A percentile compares a stretch with the other conserved stretches of the same genome.
Conservation (phyloP, 2,329 filamentous ascomycete genomes). For the Paraphaeosphaeria minitans region DNA sequence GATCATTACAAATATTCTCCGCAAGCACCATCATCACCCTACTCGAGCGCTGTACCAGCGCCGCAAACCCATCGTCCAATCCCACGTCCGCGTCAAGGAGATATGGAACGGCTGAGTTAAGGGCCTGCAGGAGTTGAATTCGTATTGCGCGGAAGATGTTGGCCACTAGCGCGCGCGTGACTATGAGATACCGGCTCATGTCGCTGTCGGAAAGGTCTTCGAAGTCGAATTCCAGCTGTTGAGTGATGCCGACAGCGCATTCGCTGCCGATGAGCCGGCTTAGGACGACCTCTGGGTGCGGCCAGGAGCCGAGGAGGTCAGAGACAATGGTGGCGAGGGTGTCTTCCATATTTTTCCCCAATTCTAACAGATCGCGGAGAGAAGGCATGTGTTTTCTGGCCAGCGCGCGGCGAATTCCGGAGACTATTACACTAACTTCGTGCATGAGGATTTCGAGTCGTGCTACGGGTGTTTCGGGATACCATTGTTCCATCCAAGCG, state of each 20-base stretch:
- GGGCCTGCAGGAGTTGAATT: background rate
- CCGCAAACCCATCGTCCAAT: background rate
- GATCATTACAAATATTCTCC: background rate
- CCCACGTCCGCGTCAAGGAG: background rate
- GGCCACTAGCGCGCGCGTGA: background rate
- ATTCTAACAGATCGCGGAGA: background rate
- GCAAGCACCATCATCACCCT: background rate
- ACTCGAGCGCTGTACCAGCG: background rate
- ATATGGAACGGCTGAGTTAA: background rate
- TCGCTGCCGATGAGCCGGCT: background rate
- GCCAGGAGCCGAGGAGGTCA: background rate
- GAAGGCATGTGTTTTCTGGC: background rate
- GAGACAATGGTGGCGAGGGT: background rate
- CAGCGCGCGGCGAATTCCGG: background rate
- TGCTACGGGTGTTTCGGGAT: background rate
- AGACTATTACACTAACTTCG: background rate
- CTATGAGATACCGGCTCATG: background rate
- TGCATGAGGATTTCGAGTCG: background rate
- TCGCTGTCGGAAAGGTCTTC: background rate
- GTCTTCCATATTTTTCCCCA: background rate
- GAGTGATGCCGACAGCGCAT: background rate
- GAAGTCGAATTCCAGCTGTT: background rate
- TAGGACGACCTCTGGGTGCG: background rate
- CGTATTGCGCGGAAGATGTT: conserved; percentile 5
- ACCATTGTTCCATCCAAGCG: background rate